These are phyloP conservation scores for Monosporascus cannonballus DNA, from an alignment of 2,329 filamentous ascomycete species.

Conservation along the genomic window DNA sequence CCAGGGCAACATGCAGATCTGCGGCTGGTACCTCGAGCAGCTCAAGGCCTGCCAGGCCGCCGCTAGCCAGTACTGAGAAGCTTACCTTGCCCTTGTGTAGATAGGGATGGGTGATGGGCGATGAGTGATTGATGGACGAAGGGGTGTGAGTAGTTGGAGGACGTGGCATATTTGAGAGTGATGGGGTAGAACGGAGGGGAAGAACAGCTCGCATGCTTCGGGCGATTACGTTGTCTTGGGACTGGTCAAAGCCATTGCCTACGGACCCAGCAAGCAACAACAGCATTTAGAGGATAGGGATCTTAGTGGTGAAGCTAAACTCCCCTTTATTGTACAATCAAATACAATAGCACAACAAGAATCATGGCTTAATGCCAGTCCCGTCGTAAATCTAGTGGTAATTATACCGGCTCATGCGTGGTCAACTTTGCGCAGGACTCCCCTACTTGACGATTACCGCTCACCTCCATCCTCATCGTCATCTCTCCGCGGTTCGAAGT, in stretches of 20 bases:
- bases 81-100: conserved; percentile 1
- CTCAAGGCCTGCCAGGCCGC: conserved; percentile 83
- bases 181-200: background rate
- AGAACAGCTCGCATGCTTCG: background rate
- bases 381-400: background rate
- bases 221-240: background rate
- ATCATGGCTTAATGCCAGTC: background rate
- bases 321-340: background rate
- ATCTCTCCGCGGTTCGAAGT: conserved; percentile 61
- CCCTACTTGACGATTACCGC: background rate
- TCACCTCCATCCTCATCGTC: conserved; percentile 33
- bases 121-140: background rate
- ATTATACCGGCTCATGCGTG: background rate
- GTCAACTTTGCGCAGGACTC: background rate
- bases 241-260: background rate
- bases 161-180: background rate
- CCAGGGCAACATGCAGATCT: conserved; percentile 88
- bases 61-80: conserved; percentile 62
- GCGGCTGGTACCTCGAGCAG: conserved; percentile 97
- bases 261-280: background rate
- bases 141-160: no score
- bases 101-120: background rate
- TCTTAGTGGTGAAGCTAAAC: background rate
- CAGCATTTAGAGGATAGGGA: background rate
- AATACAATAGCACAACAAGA: background rate